Evolutionary conservation across 352 stramenopile species (phyloP).

Genomic region (Globisporangium viniferum): DNA sequence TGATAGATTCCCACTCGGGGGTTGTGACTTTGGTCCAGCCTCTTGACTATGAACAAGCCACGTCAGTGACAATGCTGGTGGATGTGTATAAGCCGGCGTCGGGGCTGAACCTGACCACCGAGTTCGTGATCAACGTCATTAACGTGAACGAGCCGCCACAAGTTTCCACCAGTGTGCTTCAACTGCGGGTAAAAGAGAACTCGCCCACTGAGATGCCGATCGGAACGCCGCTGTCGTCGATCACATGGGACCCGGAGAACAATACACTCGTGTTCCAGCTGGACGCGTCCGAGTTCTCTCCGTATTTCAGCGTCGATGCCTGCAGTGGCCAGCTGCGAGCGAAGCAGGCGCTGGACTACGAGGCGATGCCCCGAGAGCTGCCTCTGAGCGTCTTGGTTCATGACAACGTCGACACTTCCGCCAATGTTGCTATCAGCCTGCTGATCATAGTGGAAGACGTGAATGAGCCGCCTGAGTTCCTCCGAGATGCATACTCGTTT

Average conservation of each 20-base stretch:
- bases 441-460: constrained; percentile 4
- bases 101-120: background rate
- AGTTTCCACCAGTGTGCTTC: constrained; percentile 2
- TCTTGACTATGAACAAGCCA: constrained; percentile 5
- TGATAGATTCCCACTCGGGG: background rate
- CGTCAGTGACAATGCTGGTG: background rate
- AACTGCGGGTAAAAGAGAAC: constrained; percentile 6
- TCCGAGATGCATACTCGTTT: constrained; percentile 2
- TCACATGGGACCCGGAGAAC: constrained; percentile 58
- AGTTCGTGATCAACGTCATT: constrained; percentile 14
- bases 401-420: constrained; percentile 4
- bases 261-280: constrained; percentile 40
- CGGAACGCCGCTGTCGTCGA: constrained; percentile 25
- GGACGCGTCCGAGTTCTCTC: constrained; percentile 38
- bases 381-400: constrained; percentile 7
- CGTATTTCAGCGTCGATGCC: constrained; percentile 41
- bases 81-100: background rate
- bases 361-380: constrained; percentile 17
- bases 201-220: constrained; percentile 11
- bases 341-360: constrained; percentile 36
- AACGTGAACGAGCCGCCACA: constrained; percentile 29
- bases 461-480: constrained; percentile 7
- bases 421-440: background rate
- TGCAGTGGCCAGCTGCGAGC: constrained; percentile 47
- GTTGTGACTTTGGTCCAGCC: constrained; percentile 6